phyloP scores from a whole-genome alignment of 2,329 filamentous ascomycete species.

The Fusarium irregulare region DNA sequence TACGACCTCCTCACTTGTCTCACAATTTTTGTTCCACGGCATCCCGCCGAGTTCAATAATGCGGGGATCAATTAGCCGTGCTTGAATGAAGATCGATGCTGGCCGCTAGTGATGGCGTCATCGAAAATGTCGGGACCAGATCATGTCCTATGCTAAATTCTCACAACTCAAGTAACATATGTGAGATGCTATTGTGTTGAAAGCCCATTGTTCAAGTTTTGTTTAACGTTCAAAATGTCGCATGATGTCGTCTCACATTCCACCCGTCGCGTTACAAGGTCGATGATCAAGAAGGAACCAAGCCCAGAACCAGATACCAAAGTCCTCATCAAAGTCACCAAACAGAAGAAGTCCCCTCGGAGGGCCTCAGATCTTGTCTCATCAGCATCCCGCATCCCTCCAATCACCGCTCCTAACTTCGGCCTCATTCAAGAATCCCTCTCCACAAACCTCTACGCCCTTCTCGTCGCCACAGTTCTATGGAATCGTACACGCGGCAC shows the following conservation, averaged over 20 bases:
- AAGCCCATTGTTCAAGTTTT: too few relatives aligned
- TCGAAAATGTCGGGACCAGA: neutral
- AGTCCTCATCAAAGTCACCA: neutral
- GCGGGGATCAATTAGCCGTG: too few relatives aligned
- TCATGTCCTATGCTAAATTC: too few relatives aligned
- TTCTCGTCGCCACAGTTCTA: slow-evolving; percentile 28
- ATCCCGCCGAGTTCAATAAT: neutral
- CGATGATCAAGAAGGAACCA: neutral
- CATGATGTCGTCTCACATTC: rapidly evolving
- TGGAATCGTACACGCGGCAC: slow-evolving; percentile 29
- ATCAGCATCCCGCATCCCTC: slow-evolving; percentile 10
- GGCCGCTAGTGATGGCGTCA: slow-evolving; percentile 4
- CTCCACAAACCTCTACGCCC: slow-evolving; percentile 12
- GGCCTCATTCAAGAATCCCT: slow-evolving; percentile 33
- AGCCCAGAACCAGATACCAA: neutral
- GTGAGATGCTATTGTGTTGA: too few relatives aligned
- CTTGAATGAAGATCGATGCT: neutral
- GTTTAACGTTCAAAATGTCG: rapidly evolving
- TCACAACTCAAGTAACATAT: rapidly evolving
- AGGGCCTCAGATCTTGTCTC: neutral
- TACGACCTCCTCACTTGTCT: neutral
- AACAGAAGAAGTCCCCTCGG: neutral
- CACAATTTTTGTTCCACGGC: rapidly evolving
- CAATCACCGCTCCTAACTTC: neutral
- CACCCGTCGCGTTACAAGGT: slow-evolving; percentile 4